Conservation (phyloP, 2,329 filamentous ascomycete genomes). For the Colletotrichum salicis region DNA sequence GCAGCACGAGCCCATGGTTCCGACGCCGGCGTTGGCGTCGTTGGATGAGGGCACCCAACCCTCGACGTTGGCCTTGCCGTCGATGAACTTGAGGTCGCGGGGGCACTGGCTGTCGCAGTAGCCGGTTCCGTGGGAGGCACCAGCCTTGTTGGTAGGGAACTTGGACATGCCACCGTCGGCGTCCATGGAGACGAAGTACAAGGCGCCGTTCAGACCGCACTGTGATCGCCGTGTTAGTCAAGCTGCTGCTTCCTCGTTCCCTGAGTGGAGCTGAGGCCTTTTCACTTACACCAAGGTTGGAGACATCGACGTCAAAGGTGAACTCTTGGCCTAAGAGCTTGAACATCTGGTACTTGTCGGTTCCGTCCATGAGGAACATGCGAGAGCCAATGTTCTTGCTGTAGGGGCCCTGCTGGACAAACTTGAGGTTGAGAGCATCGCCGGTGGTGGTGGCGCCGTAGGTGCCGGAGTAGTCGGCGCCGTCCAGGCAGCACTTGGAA, state of each 20-base stretch:
- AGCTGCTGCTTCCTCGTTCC: too few relatives aligned
- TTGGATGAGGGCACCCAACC: constrained; percentile 61
- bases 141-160: constrained; percentile 61
- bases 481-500: constrained; percentile 62
- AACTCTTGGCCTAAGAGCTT: constrained; percentile 74
- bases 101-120: constrained; percentile 64
- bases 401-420: constrained; percentile 64
- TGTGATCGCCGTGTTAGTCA: constrained; percentile 42
- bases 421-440: constrained; percentile 64
- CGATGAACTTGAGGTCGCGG: constrained; percentile 67
- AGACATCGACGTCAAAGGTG: constrained; percentile 78
- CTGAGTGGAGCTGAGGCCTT: too few relatives aligned
- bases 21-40: constrained; percentile 65
- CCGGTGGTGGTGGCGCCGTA: constrained; percentile 65
- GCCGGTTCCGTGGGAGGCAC: constrained; percentile 70
- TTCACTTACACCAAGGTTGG: constrained; percentile 55
- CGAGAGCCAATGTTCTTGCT: constrained; percentile 63
- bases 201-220: constrained; percentile 77
- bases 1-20: constrained; percentile 66
- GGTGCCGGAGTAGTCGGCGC: constrained; percentile 61
- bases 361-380: constrained; percentile 71
- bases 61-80: constrained; percentile 64
- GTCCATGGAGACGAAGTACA: constrained; percentile 74
- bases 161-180: constrained; percentile 63
- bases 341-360: constrained; percentile 73